phyloP scores from a whole-genome alignment of 2,329 filamentous ascomycete species.

The Cryphonectria carpinicola region DNA sequence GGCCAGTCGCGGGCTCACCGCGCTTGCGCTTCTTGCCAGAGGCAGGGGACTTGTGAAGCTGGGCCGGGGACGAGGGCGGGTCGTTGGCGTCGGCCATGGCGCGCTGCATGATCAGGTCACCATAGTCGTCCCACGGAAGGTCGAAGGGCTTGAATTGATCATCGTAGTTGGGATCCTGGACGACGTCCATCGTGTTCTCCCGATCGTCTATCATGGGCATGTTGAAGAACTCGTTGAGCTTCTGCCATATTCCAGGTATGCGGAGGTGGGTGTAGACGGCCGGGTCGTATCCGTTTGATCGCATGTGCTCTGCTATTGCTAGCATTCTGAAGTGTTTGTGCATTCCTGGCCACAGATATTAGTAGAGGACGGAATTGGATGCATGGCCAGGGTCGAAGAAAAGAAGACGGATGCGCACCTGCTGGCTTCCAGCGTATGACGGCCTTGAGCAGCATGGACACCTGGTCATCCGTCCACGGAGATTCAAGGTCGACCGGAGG shows the following conservation, averaged over 20 bases:
- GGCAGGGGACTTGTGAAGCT: constrained; percentile 45
- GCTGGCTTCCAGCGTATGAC: constrained; percentile 97
- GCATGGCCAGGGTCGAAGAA: not conserved
- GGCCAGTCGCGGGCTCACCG: constrained; percentile 38
- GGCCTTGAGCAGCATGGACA: constrained; percentile 88
- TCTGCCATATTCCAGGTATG: constrained; percentile 90
- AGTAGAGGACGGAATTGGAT: constrained; percentile 13
- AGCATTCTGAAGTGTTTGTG: constrained; percentile 95
- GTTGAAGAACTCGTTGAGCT: constrained; percentile 82
- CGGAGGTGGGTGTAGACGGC: constrained; percentile 76
- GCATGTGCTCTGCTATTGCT: constrained; percentile 77
- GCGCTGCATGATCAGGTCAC: constrained; percentile 51
- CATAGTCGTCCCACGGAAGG: constrained; percentile 56
- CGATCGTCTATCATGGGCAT: constrained; percentile 84
- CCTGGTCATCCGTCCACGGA: constrained; percentile 94
- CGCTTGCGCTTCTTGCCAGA: constrained; percentile 52
- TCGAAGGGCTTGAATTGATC: constrained; percentile 70
- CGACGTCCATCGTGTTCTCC: constrained; percentile 63
- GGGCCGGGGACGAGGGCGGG: constrained; percentile 50
- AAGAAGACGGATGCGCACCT: constrained; percentile 52
- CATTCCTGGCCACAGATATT: constrained; percentile 62
- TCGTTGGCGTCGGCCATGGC: constrained; percentile 52
- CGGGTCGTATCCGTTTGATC: constrained; percentile 78
- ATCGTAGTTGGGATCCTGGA: constrained; percentile 59
- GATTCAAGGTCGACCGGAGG: constrained; percentile 57